Evolutionary conservation across 805 yeast species (phyloP), one percentile per base, ranked within the genome.

Genomic region (Yarrowia sp.): DNA sequence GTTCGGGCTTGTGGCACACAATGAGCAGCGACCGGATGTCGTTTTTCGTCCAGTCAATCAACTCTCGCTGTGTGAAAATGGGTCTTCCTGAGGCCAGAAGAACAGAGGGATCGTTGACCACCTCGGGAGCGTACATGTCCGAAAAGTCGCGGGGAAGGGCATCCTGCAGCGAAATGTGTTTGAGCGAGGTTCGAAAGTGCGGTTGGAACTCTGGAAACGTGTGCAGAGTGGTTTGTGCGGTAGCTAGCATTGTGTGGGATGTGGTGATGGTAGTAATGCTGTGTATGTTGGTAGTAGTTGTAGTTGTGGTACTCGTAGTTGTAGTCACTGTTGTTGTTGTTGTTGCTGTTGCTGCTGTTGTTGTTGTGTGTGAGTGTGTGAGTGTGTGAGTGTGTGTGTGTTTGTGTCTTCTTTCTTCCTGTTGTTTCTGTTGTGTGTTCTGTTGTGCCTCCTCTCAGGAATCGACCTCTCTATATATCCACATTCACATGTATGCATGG

Each of bases 41-140:
- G 73, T 88, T 88, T 59, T 86, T 71, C 54, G 82, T 85, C 93
- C 93, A 88, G 72, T 87, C 88, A 26, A 85, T 76, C 43, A 88
- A 76, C 16, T 82, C 84, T 62, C 91, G 77, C 67, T 81, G 82
- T 0, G 90, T 85, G 74, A 85, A 87, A 26, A 75, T 72, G 12
- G 90, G 90, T 48, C 91, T 77, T 12, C 70, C 72, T 7, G 64
- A 40, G 2, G 62, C 64, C n/a, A 84, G 76, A 22, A 80, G 66
- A 26, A 71, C 71, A 8, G 71, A 67, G 9, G 82, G 79, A 65
- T 81, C 81, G 40, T 79, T 77, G 24, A 82, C 73, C 12, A 84
- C 72, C 66, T 85, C 88, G 1, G 85, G 81, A 0, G 85, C 75
- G 71, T 86, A 86, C 83, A 84, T 83, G 69, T 83, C 85, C 21